Base-by-base conservation (phyloP, 345 rosid genomes). In the Hibiscus trionum region DNA sequence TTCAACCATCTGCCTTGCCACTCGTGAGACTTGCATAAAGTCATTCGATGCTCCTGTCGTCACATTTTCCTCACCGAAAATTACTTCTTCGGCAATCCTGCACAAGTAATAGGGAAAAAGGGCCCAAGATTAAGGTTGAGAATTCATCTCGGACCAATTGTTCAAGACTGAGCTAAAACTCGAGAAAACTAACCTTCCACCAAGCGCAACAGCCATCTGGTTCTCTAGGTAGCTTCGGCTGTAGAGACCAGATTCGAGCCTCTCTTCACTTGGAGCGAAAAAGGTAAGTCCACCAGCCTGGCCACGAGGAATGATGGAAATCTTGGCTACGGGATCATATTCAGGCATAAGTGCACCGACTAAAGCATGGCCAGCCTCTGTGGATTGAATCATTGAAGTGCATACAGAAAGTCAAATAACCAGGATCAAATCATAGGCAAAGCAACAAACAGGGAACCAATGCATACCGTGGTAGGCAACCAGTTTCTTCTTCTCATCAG, bases 321-420 rank as follows among this genome's bases (percentile, higher is more conserved):
- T 89, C 86, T 95, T 95, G 63, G 99, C 99, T 6, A 95, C 99
- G 0, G 97, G 93, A 79, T 95, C 99, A 59, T 95, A 95, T 59
- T 95, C 99, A 2, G 99, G 97, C 97, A 95, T 95, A 59, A 95
- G 86, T 8, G 97, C 97, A 67, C 99, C 97, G 47, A 91, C 99
- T 71, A 95, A 76, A 77, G 97, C 99, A 84, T 92, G 99, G 27
- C 97, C 97, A 82, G 97, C 99, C 84, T 95, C 99, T 95, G 87
- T 75, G 73, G 14, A 80, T 49, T 11, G 33, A 64, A 74, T n/a
- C n/a, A n/a, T n/a, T n/a, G n/a, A n/a, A n/a, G 62, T 24, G 47
- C 29, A 53, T 46, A 27, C n/a, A 52, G 33, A 39, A 21, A 27
- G 52, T 79, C 66, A 67, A 63, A 55, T 15, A 14, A 49, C 62